Percentiles rank a stretch among this genome's conserved stretches.
These are phyloP conservation scores for Monosporascus ibericus DNA, from an alignment of 2,329 filamentous ascomycete species.

Conservation along the genomic window DNA sequence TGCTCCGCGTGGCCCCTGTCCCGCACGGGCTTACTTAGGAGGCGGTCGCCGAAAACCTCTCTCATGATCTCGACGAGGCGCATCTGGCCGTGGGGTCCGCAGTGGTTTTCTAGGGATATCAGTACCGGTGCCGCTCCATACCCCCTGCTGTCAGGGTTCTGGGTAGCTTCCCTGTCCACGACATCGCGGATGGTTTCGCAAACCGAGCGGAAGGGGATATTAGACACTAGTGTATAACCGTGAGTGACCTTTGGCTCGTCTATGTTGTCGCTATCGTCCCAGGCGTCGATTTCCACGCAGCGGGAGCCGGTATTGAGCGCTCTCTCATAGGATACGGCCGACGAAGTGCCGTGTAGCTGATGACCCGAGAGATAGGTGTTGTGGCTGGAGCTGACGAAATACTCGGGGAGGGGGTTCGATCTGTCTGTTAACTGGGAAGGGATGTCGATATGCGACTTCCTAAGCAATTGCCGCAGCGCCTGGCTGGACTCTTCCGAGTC, in stretches of 20 bases:
- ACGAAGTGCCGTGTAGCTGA: constrained; percentile 60
- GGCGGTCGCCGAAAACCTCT: constrained; percentile 54
- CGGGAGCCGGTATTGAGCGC: constrained; percentile 57
- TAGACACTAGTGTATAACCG: constrained; percentile 61
- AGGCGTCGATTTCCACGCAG: constrained; percentile 70
- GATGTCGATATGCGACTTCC: constrained; percentile 51
- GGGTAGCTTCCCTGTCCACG: constrained; percentile 49
- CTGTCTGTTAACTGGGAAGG: constrained; percentile 49
- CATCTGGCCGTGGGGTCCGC: constrained; percentile 50
- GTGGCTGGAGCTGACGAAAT: constrained; percentile 68
- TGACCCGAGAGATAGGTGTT: constrained; percentile 68
- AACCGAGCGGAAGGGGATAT: constrained; percentile 58
- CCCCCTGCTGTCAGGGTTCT: constrained; percentile 31
- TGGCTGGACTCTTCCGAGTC: constrained; percentile 36
- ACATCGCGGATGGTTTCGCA: constrained; percentile 61
- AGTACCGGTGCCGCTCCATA: constrained; percentile 51
- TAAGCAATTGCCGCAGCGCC: constrained; percentile 45
- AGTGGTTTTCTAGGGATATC: constrained; percentile 64
- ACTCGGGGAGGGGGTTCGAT: constrained; percentile 57
- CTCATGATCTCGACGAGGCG: constrained; percentile 60
- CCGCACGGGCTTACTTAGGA: constrained; percentile 52
- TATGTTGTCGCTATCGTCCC: constrained; percentile 56
- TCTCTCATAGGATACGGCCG: constrained; percentile 56
- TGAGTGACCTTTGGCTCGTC: constrained; percentile 66
- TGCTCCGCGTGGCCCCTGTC: constrained; percentile 51